A percentile compares a stretch with the other conserved stretches of the same genome.
Evolutionary conservation across 1,284 basidiomycete species (phyloP).

Genomic region (Flammula alnicola): DNA sequence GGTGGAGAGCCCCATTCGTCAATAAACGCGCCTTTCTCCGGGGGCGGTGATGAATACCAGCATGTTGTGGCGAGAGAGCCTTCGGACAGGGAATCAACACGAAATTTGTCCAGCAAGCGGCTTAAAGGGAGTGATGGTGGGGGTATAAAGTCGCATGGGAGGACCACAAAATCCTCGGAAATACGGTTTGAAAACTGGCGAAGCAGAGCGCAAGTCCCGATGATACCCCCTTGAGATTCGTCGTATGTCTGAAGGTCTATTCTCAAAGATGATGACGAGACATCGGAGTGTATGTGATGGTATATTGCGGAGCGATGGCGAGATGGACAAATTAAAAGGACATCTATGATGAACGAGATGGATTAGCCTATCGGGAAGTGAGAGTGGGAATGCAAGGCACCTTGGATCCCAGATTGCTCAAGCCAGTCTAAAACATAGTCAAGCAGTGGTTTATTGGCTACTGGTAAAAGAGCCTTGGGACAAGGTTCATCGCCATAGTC

Average conservation of each 20-base stretch:
- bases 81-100: conserved; percentile 66
- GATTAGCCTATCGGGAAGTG: neutral
- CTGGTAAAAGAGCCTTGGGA: conserved; percentile 85
- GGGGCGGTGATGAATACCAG: conserved; percentile 65
- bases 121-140: conserved; percentile 74
- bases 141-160: conserved; percentile 90
- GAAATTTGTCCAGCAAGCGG: conserved; percentile 80
- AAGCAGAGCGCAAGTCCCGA: conserved; percentile 74
- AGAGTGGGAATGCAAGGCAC: conserved; percentile 42
- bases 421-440: conserved; percentile 87
- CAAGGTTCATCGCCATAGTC: conserved; percentile 76
- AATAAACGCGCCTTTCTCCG: conserved; percentile 57
- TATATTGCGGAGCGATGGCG: conserved; percentile 75
- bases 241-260: conserved; percentile 81
- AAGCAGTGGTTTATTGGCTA: conserved; percentile 88
- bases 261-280: conserved; percentile 63
- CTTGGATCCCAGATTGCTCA: conserved; percentile 84
- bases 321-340: conserved; percentile 83
- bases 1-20: conserved; percentile 68
- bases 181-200: conserved; percentile 73
- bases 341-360: conserved; percentile 55
- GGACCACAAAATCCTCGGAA: conserved; percentile 84
- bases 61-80: conserved; percentile 77
- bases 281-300: conserved; percentile 78
- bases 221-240: conserved; percentile 63